Evolutionary conservation across 1,284 basidiomycete species (phyloP).

Genomic region (Coniferiporia sulphurascens): DNA sequence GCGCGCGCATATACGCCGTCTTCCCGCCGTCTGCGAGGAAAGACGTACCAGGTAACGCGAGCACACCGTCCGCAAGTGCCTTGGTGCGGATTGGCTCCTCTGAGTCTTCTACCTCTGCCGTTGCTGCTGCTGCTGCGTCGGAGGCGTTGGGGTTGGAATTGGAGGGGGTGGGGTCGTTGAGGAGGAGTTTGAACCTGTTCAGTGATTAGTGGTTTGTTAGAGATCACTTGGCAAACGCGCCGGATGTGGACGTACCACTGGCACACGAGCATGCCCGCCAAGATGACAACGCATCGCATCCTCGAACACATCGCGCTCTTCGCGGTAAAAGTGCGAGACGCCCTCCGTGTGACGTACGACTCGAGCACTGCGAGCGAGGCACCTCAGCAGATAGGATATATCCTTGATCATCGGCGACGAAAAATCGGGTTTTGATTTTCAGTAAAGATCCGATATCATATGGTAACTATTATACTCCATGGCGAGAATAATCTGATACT

Average conservation of each 20-base stretch:
- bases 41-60: conserved; percentile 80
- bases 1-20: conserved; percentile 72
- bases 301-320: conserved; percentile 80
- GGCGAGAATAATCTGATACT: too few relatives aligned
- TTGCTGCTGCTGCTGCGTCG: too few relatives aligned
- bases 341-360: conserved; percentile 71
- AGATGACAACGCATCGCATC: conserved; percentile 70
- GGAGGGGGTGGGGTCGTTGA: conserved; percentile 26
- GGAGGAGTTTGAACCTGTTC: conserved; percentile 62
- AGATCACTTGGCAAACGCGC: too few relatives aligned
- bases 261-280: conserved; percentile 81
- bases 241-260: conserved; percentile 54
- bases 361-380: conserved; percentile 64
- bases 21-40: conserved; percentile 71
- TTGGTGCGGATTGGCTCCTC: conserved; percentile 72
- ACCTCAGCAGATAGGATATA: too few relatives aligned
- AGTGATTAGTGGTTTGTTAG: conserved; percentile 11
- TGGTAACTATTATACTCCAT: too few relatives aligned
- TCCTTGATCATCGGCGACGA: too few relatives aligned
- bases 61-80: conserved; percentile 77
- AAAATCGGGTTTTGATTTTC: too few relatives aligned
- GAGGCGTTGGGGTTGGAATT: too few relatives aligned
- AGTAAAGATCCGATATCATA: too few relatives aligned
- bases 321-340: conserved; percentile 77
- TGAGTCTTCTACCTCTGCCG: conserved; percentile 57